A percentile compares a stretch with the other conserved stretches of the same genome.
Conservation (phyloP, 2,329 filamentous ascomycete genomes). For the Ophiostoma sp. region DNA sequence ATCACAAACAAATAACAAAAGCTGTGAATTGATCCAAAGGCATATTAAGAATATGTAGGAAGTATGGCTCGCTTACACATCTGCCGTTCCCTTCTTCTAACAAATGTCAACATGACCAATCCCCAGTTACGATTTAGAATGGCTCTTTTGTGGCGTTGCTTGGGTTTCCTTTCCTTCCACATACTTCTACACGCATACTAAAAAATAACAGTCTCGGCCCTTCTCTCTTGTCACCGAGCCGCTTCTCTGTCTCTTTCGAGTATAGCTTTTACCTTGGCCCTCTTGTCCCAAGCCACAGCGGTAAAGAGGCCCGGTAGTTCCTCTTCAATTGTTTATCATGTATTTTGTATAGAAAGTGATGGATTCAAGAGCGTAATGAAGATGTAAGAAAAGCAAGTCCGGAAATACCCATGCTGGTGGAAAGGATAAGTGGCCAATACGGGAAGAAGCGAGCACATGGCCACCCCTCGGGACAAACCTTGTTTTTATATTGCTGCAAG, state of each 20-base stretch:
- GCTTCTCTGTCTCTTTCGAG: neutral
- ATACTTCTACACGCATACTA: neutral
- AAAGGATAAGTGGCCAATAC: neutral
- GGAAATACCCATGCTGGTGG: neutral
- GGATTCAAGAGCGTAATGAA: neutral
- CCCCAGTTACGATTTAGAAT: no score
- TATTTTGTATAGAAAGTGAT: neutral
- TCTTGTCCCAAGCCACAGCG: neutral
- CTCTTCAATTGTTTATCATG: neutral
- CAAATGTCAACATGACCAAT: neutral
- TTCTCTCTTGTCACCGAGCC: neutral
- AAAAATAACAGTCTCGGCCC: neutral
- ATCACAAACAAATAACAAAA: neutral
- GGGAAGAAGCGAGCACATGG: constrained; percentile 10
- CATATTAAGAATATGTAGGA: neutral
- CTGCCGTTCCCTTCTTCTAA: neutral
- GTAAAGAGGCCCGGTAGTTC: neutral
- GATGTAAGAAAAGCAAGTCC: neutral
- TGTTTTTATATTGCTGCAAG: neutral
- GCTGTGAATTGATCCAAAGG: no score
- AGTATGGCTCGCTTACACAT: neutral
- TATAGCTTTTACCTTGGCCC: neutral
- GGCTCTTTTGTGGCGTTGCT: neutral
- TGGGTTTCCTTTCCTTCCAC: neutral
- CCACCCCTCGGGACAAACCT: neutral